Conservation (phyloP, 208 protist species). For the Leishmania amazonensis region DNA sequence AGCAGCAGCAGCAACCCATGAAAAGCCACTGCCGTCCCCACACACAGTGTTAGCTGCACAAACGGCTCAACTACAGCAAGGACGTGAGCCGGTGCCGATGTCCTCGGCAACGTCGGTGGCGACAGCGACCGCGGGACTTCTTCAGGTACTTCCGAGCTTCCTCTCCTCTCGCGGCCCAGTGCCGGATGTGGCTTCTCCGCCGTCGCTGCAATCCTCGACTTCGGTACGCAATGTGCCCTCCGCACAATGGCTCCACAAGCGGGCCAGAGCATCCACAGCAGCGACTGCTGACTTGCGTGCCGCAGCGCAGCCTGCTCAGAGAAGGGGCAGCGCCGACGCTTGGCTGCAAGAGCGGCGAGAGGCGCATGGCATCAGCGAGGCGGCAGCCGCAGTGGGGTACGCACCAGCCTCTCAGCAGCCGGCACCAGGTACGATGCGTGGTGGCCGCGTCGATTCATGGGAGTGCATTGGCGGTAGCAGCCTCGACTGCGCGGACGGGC, state of each 20-base stretch:
- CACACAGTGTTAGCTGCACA: background rate
- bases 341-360: background rate
- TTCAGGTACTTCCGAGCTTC: slow-evolving; percentile 12
- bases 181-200: background rate
- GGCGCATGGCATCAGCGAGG: background rate
- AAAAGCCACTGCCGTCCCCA: background rate
- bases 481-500: background rate
- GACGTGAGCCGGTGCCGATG: background rate
- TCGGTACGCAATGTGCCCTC: background rate
- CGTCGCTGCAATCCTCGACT: background rate
- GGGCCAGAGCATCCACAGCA: background rate
- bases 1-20: background rate
- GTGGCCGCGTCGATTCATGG: slow-evolving; percentile 19
- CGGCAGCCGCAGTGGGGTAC: background rate
- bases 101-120: background rate
- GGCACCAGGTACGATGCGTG: background rate
- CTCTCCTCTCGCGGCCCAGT: background rate
- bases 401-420: background rate
- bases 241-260: background rate
- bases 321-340: background rate
- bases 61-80: background rate
- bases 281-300: background rate
- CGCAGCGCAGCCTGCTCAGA: background rate
- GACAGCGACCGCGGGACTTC: background rate
- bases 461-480: slow-evolving; percentile 6